Conservation (phyloP, 1,139 yeast genomes). For the Scheffersomyces lignicola region DNA sequence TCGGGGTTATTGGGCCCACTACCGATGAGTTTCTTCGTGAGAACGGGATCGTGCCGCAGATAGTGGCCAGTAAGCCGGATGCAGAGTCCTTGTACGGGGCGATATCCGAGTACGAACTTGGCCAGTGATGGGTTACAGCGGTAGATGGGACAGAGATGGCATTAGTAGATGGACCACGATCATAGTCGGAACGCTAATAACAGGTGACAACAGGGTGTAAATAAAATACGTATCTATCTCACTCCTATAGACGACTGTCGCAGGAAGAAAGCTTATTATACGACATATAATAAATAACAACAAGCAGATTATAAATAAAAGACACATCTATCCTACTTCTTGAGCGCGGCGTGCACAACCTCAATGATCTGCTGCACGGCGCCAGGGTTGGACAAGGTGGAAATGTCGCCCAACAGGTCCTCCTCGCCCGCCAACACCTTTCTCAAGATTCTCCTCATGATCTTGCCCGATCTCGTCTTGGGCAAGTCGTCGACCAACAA, state of each 20-base stretch:
- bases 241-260: no score
- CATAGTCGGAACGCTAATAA: no score
- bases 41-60: slow-evolving; percentile 55
- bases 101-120: slow-evolving; percentile 24
- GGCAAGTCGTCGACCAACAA: slow-evolving; percentile 75
- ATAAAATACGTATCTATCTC: no score
- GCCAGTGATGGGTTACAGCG: no score
- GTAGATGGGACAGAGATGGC: no score
- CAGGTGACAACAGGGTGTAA: no score
- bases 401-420: slow-evolving; percentile 74
- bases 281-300: not conserved
- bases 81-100: slow-evolving; percentile 55
- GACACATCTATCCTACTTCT: slow-evolving; percentile 8
- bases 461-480: slow-evolving; percentile 81
- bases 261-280: not conserved
- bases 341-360: slow-evolving; percentile 46
- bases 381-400: slow-evolving; percentile 74
- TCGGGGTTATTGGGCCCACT: slow-evolving; percentile 94
- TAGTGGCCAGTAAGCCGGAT: slow-evolving; percentile 73
- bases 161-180: no score
- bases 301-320: not conserved
- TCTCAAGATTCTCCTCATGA: slow-evolving; percentile 80
- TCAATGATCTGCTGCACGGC: slow-evolving; percentile 65
- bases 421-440: slow-evolving; percentile 78
- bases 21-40: slow-evolving; percentile 64